These are phyloP conservation scores for Pelargonium myrrhifolium DNA, from an alignment of 441 rosid genomes.

Conservation along the genomic window DNA sequence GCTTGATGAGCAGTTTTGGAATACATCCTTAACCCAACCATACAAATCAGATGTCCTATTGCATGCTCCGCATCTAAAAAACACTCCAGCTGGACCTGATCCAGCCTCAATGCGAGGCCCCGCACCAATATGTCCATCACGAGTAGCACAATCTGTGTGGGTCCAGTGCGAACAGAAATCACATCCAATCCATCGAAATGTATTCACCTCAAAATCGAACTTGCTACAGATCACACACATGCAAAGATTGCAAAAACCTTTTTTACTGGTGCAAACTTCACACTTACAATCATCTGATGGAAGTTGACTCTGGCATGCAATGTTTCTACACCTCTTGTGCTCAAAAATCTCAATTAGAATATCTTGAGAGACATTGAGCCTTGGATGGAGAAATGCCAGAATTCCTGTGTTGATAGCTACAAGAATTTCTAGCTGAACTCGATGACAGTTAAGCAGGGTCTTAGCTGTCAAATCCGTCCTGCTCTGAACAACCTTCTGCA, in stretches of 20 bases:
- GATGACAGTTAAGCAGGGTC: background rate
- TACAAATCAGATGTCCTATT: background rate
- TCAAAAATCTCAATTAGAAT: background rate
- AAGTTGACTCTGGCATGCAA: background rate
- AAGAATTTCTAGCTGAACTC: background rate
- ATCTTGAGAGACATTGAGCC: background rate
- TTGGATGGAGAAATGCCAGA: background rate
- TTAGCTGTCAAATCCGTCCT: background rate
- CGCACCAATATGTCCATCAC: slow-evolving; percentile 1
- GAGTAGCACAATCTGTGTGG: background rate
- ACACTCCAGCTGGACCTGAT: background rate
- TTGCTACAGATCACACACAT: slow-evolving; percentile 1
- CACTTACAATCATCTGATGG: slow-evolving; percentile 1
- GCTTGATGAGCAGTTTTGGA: background rate
- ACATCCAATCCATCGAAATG: background rate
- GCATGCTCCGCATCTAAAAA: background rate
- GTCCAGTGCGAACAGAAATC: background rate
- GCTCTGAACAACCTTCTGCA: background rate
- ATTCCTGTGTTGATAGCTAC: background rate
- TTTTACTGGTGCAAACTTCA: slow-evolving; percentile 1
- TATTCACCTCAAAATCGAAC: slow-evolving; percentile 1
- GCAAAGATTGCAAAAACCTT: slow-evolving; percentile 3
- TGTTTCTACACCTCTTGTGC: slow-evolving; percentile 3
- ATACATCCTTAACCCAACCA: slow-evolving; percentile 4
- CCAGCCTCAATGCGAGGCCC: background rate